Conservation (phyloP, 805 yeast genomes). For the Teunomyces gatunensis region DNA sequence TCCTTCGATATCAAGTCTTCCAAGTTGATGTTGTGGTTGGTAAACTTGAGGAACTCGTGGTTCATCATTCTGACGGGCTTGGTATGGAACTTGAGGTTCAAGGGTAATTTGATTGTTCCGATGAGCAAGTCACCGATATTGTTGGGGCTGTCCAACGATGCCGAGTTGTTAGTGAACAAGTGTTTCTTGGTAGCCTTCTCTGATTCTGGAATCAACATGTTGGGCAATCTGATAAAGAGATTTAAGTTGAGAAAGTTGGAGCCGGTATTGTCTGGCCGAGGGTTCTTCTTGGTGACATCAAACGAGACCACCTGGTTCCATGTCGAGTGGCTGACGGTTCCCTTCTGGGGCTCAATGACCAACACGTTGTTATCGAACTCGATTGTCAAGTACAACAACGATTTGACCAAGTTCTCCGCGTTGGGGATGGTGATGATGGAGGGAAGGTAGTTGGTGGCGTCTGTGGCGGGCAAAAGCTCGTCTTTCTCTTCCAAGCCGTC, state of each 20-base stretch:
- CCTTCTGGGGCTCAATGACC: slow-evolving; percentile 81
- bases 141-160: slow-evolving; percentile 18
- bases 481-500: slow-evolving; percentile 9
- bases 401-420: slow-evolving; percentile 50
- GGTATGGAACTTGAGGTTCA: slow-evolving; percentile 53
- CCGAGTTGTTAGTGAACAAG: slow-evolving; percentile 27
- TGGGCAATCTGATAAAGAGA: slow-evolving; percentile 76
- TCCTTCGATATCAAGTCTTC: slow-evolving; percentile 30
- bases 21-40: slow-evolving; percentile 40
- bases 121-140: slow-evolving; percentile 66
- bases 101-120: slow-evolving; percentile 65
- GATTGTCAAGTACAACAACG: slow-evolving; percentile 78
- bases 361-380: slow-evolving; percentile 96
- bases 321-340: slow-evolving; percentile 71
- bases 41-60: slow-evolving; percentile 47
- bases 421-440: slow-evolving; percentile 55
- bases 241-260: slow-evolving; percentile 67
- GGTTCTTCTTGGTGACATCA: slow-evolving; percentile 58
- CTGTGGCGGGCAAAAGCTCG: slow-evolving; percentile 29
- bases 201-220: slow-evolving; percentile 49
- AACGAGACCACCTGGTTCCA: slow-evolving; percentile 91
- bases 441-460: slow-evolving; percentile 45
- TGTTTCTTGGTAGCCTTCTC: slow-evolving; percentile 28
- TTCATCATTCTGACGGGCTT: slow-evolving; percentile 57
- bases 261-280: slow-evolving; percentile 11